These are phyloP conservation scores for Sclerotinia subarctica DNA, from an alignment of 2,329 filamentous ascomycete species.

Conservation along the genomic window DNA sequence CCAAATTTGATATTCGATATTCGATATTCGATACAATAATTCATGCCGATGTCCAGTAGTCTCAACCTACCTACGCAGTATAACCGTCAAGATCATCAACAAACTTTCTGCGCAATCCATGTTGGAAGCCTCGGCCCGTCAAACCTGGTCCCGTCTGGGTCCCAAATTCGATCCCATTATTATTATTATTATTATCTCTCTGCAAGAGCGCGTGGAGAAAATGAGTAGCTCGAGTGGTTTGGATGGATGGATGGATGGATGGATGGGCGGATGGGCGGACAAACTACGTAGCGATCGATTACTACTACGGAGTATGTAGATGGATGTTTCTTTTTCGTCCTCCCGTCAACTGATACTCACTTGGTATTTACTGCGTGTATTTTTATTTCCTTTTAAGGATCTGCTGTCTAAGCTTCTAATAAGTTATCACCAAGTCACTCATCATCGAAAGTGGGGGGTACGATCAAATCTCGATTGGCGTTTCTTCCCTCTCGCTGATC, in stretches of 20 bases:
- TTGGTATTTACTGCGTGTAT: no score
- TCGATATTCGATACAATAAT: neutral
- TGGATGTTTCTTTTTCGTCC: no score
- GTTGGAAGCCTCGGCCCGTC: slow-evolving; percentile 15
- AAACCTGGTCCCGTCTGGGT: neutral
- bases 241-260: no score
- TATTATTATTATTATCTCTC: neutral
- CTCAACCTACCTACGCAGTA: no score
- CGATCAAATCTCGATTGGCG: slow-evolving; percentile 16
- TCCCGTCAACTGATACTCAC: neutral
- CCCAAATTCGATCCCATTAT: no score
- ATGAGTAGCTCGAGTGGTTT: neutral
- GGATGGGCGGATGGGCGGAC: no score
- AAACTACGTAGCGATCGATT: no score
- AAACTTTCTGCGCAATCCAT: neutral
- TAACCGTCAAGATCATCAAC: neutral
- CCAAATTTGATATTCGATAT: neutral
- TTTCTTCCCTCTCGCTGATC: slow-evolving; percentile 11
- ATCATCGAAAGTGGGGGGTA: slow-evolving; percentile 2
- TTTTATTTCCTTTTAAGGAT: slow-evolving; percentile 4
- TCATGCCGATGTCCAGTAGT: neutral
- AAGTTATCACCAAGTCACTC: no score
- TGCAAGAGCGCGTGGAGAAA: slow-evolving; percentile 18
- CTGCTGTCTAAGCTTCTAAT: neutral
- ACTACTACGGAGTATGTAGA: no score